These are phyloP conservation scores for Ramularia endophylla DNA, from an alignment of 2,329 filamentous ascomycete species.

Conservation along the genomic window DNA sequence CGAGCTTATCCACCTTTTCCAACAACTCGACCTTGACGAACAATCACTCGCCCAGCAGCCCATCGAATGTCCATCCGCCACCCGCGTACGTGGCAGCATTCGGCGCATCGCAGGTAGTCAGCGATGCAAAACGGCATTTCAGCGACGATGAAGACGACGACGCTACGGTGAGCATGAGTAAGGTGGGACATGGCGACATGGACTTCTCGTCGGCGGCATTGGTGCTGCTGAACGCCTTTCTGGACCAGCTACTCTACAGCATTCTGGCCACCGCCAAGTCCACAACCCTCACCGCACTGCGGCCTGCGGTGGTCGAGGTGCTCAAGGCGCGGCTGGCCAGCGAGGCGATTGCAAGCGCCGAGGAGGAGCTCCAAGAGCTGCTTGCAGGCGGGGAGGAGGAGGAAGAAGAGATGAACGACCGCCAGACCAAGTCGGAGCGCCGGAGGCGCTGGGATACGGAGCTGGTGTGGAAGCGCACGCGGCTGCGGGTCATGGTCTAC, in stretches of 20 bases:
- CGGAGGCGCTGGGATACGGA: slow-evolving; percentile 77
- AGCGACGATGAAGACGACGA: slow-evolving; percentile 46
- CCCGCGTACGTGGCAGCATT: slow-evolving; percentile 83
- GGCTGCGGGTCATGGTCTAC: slow-evolving; percentile 96
- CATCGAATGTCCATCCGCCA: slow-evolving; percentile 56
- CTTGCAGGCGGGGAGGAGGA: slow-evolving; percentile 71
- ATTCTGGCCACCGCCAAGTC: slow-evolving; percentile 76
- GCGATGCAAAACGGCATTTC: slow-evolving; percentile 68
- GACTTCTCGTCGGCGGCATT: slow-evolving; percentile 68
- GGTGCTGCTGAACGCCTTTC: slow-evolving; percentile 77
- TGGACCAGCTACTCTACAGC: slow-evolving; percentile 89
- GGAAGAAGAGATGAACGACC: slow-evolving; percentile 35
- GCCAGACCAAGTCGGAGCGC: slow-evolving; percentile 20
- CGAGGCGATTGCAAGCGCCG: slow-evolving; percentile 74
- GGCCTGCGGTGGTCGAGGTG: slow-evolving; percentile 78
- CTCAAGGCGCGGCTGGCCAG: slow-evolving; percentile 84
- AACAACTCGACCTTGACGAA: slow-evolving; percentile 12
- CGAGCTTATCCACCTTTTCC: slow-evolving; percentile 14
- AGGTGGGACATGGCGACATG: slow-evolving; percentile 58
- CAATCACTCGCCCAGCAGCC: slow-evolving; percentile 11
- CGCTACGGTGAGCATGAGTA: slow-evolving; percentile 49
- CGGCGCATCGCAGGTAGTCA: slow-evolving; percentile 86
- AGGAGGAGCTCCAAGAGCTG: slow-evolving; percentile 83
- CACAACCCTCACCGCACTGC: slow-evolving; percentile 66
- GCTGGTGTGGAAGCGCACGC: slow-evolving; percentile 86